Conservation (phyloP, 805 yeast genomes). For the Metschnikowia baotianmanensis region DNA sequence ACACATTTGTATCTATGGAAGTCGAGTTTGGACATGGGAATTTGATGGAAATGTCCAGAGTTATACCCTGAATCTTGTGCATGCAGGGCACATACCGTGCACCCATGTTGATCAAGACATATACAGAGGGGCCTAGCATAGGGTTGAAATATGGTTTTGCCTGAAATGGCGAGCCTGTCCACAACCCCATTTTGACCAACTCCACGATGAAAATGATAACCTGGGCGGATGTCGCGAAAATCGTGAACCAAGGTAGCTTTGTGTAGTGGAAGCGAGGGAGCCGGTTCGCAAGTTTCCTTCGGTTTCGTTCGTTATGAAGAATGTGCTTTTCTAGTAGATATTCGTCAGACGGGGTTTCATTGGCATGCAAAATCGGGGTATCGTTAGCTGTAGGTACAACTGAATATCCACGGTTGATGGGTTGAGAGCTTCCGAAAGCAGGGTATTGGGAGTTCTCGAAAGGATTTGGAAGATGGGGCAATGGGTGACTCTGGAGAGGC, state of each 20-base stretch:
- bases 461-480: conserved; percentile 1
- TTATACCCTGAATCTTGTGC: conserved; percentile 49
- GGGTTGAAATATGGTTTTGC: conserved; percentile 74
- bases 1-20: conserved; percentile 49
- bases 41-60: conserved; percentile 41
- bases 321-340: conserved; percentile 6
- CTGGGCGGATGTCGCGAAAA: conserved; percentile 45
- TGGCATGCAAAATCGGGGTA: not conserved
- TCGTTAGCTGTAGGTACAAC: conserved; percentile 5
- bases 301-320: conserved; percentile 15
- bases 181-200: conserved; percentile 50
- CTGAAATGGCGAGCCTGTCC: conserved; percentile 65
- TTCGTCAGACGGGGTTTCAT: not conserved
- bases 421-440: too few species aligned
- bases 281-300: conserved; percentile 15
- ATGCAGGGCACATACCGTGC: conserved; percentile 72
- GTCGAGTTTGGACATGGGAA: conserved; percentile 77
- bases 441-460: conserved; percentile 1
- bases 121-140: conserved; percentile 74
- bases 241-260: conserved; percentile 40
- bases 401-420: conserved; percentile 6
- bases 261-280: conserved; percentile 23
- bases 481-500: conserved; percentile 3
- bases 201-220: conserved; percentile 61
- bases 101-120: conserved; percentile 65